A percentile compares a stretch with the other conserved stretches of the same genome.
Conservation (phyloP, 352 stramenopile genomes). For the Phytopythium sindhum region DNA sequence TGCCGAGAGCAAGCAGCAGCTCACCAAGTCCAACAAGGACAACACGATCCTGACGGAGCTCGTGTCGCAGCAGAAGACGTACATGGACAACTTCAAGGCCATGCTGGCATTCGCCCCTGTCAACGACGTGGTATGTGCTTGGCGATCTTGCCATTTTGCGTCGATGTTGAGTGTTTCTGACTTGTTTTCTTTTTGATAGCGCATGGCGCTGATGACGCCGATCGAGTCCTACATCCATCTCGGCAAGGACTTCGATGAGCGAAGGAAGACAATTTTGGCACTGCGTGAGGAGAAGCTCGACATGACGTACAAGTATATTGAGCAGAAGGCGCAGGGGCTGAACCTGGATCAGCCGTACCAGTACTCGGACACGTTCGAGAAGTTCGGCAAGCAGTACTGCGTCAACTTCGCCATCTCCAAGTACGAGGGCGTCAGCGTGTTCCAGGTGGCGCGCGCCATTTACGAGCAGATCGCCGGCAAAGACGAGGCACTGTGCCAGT, state of each 20-base stretch:
- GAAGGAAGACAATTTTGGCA: slow-evolving; percentile 50
- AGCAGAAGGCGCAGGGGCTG: slow-evolving; percentile 58
- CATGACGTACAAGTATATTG: slow-evolving; percentile 79
- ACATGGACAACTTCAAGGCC: slow-evolving; percentile 74
- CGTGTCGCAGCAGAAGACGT: slow-evolving; percentile 63
- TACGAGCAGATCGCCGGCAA: slow-evolving; percentile 72
- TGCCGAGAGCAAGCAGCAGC: slow-evolving; percentile 31
- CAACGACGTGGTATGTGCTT: slow-evolving; percentile 51
- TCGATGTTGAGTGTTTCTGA: background rate
- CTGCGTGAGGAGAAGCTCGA: slow-evolving; percentile 76
- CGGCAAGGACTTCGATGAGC: slow-evolving; percentile 55
- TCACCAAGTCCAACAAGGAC: slow-evolving; percentile 42
- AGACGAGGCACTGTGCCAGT: slow-evolving; percentile 47
- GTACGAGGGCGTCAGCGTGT: slow-evolving; percentile 63
- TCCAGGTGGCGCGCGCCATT: slow-evolving; percentile 59
- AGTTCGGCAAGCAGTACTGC: slow-evolving; percentile 79
- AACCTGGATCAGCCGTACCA: slow-evolving; percentile 59
- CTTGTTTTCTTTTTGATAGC: slow-evolving; percentile 19
- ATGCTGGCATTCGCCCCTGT: slow-evolving; percentile 77
- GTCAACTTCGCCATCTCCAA: slow-evolving; percentile 74
- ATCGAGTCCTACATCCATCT: slow-evolving; percentile 78
- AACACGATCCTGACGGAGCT: slow-evolving; percentile 53
- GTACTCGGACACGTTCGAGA: slow-evolving; percentile 78
- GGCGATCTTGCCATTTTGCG: background rate
- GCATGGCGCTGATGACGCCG: slow-evolving; percentile 74